Percentiles rank a stretch among this genome's conserved stretches.
phyloP scores from a whole-genome alignment of 139 green algal species.

The Volvox africanus region DNA sequence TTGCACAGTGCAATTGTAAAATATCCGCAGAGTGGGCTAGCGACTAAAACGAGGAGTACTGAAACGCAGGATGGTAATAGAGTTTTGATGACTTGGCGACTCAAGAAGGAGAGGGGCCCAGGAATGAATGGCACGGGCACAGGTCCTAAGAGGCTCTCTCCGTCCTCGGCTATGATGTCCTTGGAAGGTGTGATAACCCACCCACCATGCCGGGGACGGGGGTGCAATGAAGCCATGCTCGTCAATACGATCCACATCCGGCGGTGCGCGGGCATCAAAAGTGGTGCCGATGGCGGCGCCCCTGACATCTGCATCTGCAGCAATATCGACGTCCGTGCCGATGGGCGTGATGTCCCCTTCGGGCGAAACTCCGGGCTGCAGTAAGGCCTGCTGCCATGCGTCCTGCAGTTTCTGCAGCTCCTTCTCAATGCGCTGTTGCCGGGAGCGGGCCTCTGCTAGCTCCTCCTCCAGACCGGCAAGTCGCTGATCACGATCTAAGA shows the following conservation, averaged over 20 bases:
- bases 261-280: too few relatives aligned
- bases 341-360: not conserved
- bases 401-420: not conserved
- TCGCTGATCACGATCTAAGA: not conserved
- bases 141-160: too few relatives aligned
- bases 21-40: not conserved
- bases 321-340: not conserved
- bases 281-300: too few relatives aligned
- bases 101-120: too few relatives aligned
- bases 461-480: not conserved
- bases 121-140: not conserved
- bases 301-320: too few relatives aligned
- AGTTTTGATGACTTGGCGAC: not conserved
- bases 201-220: not conserved
- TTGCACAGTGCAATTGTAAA: too few relatives aligned
- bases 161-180: too few relatives aligned
- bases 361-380: not conserved
- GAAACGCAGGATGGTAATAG: not conserved
- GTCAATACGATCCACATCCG: not conserved
- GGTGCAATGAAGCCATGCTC: slow-evolving; percentile 1
- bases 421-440: not conserved
- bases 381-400: not conserved
- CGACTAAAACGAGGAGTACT: not conserved
- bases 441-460: not conserved
- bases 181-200: not conserved